Base-by-base conservation (phyloP, 129 eudicot genomes). In the Deinandra increscens region DNA sequence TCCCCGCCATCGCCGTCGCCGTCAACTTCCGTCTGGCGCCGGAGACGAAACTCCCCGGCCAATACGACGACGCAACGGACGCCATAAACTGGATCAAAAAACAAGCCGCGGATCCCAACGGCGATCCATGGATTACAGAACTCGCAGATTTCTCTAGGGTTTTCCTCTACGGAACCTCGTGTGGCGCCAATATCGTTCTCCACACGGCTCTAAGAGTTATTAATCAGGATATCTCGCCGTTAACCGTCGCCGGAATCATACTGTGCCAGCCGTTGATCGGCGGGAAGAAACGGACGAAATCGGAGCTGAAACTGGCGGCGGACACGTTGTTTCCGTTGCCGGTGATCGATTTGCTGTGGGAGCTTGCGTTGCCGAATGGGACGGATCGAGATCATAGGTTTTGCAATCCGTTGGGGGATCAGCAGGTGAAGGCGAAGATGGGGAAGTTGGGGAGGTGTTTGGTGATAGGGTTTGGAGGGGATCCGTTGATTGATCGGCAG, bases 401-500 rank as follows among this genome's bases (percentile, higher is more conserved):
- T 60, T 86, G 95, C 10, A 93, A 93, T 50, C 98, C 92, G 11
- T 72, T 92, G 36, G 70, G 42, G 9, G 91, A 86, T 55, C 61
- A 39, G 4, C 34, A 66, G 0, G 64, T 72, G 68, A 72, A 50
- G 66, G 76, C 77, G 26, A 87, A 86, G 78, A 62, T 84, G 53
- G 83, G 59, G 60, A 7, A 11, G 0, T n/a, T 92, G 4, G 98
- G 90, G 63, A 81, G 90, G 81, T 84, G 91, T 74, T 78, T 93
- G 82, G 95, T 93, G 12, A 81, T 89, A 9, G 96, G 98, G 3
- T 93, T 84, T 51, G 96, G 96, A 0, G 95, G 91, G 2, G 98
- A 93, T 53, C 91, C 90, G 2, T 73, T 89, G 88, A 70, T 89
- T 14, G 98, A 93, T 79, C 64, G 96, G 63, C 98, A 93, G 53